Evolutionary conservation across 2,329 filamentous ascomycete species (phyloP).

Genomic region (Pseudonectria foliicola): DNA sequence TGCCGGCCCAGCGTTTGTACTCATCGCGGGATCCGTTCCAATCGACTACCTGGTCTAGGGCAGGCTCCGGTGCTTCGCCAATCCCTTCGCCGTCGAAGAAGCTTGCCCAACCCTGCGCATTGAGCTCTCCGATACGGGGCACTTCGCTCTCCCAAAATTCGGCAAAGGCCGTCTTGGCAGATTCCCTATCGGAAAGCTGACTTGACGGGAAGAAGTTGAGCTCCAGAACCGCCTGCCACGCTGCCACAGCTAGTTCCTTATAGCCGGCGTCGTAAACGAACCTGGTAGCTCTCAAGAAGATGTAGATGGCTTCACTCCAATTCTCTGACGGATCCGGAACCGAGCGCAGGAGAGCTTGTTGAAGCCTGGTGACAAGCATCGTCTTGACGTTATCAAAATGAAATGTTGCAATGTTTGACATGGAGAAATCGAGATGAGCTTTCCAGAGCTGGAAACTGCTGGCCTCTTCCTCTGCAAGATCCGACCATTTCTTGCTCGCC

Average conservation of each 20-base stretch:
- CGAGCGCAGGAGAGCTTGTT: constrained; percentile 7
- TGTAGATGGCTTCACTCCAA: constrained; percentile 45
- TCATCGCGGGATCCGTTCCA: constrained; percentile 30
- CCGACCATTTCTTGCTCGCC: constrained; percentile 58
- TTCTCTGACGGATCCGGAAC: constrained; percentile 1
- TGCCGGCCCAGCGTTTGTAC: constrained; percentile 43
- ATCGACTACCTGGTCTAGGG: constrained; percentile 6
- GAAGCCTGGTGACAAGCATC: constrained; percentile 49
- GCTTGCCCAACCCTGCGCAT: constrained; percentile 63
- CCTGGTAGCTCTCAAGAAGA: constrained; percentile 66
- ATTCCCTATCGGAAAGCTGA: constrained; percentile 17
- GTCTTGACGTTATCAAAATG: constrained; percentile 58
- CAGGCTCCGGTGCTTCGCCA: constrained; percentile 35
- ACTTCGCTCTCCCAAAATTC: constrained; percentile 86
- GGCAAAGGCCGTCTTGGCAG: constrained; percentile 43
- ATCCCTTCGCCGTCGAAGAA: constrained; percentile 33
- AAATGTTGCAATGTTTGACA: constrained; percentile 61
- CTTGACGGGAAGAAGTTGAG: constrained; percentile 56
- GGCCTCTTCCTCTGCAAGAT: constrained; percentile 25
- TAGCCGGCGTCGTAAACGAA: constrained; percentile 74
- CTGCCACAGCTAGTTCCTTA: constrained; percentile 64
- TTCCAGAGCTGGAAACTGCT: constrained; percentile 59
- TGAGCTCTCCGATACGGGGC: constrained; percentile 67
- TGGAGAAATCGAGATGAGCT: constrained; percentile 63
- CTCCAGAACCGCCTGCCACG: constrained; percentile 81